Evolutionary conservation across 2,329 filamentous ascomycete species (phyloP), one percentile per base, ranked within the genome.

Genomic region (Botrytis tulipae): DNA sequence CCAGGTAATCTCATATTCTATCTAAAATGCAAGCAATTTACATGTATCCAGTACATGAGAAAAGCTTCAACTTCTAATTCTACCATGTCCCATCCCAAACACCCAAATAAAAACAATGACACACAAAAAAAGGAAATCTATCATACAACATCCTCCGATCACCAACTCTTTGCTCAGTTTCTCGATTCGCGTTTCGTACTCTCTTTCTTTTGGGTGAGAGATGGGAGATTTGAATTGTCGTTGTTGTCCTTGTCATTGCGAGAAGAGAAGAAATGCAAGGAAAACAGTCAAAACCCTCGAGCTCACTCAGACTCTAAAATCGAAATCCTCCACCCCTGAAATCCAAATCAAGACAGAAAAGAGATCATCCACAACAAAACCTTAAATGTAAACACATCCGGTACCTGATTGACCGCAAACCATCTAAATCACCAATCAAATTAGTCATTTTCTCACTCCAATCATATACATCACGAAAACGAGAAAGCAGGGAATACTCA

Each of bases 351-450:
- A 1, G n/a, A 29, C 6, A 29, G 14, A 54, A 25, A 54, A 57
- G 51, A 57, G 51, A 57, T 32, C 14, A 8, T 57, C n/a, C n/a
- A 18, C 16, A 29, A 3, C n/a, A 29, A 32, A 57, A 1, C 14
- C 65, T 32, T 68, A 68, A 10, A 54, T n/a, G 32, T 32, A 68
- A 25, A 54, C 46, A 68, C 65, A 68, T 54, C 65, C 65, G 4
- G 65, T 16, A 35, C 32, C 32, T 1, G 14, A 3, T 35, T 68
- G 65, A 6, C 65, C 65, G 16, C 65, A 68, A 20, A 40, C 46
- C 14, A 68, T 4, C 65, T 68, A 51, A 7, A 68, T 32, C n/a
- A 35, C 29, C 4, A 1, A 20, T 25, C 59, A 37, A 7, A 37
- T 61, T 32, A 54, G 25, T 29, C 20, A 35, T 46, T 20, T 37